Base-by-base conservation (phyloP, 176 grass and related monocot genomes). In the Coix lacrymajobi region DNA sequence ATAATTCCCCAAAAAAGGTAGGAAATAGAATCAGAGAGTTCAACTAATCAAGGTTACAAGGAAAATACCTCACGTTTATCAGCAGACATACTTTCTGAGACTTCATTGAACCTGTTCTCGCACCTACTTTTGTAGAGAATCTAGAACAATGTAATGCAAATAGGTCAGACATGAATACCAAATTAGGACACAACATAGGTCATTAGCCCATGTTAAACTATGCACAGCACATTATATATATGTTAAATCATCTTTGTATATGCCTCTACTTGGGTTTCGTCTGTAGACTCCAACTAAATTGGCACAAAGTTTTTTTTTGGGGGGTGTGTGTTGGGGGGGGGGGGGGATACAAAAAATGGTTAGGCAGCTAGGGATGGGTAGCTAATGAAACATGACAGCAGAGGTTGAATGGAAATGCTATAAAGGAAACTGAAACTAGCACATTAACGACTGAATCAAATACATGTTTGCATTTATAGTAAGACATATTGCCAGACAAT, bases 81-180 rank as follows among this genome's bases (percentile, higher is more conserved):
- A 71, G 91, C 68, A 75, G 87, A 85, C 85, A 95, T 90, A 58
- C 83, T 89, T 88, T 99, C 93, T 58, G 84, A 88, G 51, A 99
- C 87, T 91, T 99, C 97, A 83, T 96, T 99, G 56, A 92, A 24
- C 88, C 97, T 96, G 89, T 94, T 96, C 60, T 99, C 97, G 48
- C 97, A 99, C 87, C 93, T 96, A 90, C 97, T 99, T 84, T 99
- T 99, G 93, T 99, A 99, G 73, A 99, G 91, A 89, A 99, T 88
- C 97, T 99, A 87, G 8, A 34, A 52, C 0, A 84, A 79, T 68
- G 40, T 19, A 85, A 73, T 10, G 34, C 83, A 64, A 43, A 58
- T 19, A 88, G 85, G 37, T 85, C 60, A 89, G 62, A 49, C 16
- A 86, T 61, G 31, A 87, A 24, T 16, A 83, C 8, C 80, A 88